phyloP scores from a whole-genome alignment of 2,329 filamentous ascomycete genomes.

The Fusarium odoratissimum region DNA sequence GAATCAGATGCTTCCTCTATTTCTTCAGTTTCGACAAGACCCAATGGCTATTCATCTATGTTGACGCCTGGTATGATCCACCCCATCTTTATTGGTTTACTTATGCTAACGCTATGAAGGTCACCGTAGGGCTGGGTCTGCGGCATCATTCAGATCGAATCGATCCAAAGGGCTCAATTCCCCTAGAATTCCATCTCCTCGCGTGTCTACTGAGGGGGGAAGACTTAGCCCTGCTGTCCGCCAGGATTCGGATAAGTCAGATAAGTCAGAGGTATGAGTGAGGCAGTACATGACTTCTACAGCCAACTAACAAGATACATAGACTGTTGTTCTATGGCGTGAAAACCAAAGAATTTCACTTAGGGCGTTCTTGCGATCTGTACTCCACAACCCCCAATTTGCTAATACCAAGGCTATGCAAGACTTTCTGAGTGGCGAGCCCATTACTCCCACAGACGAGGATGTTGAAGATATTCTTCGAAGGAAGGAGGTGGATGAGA shows the following conservation, averaged over 20 bases:
- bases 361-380: constrained; percentile 86
- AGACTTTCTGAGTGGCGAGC: constrained; percentile 82
- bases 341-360: constrained; percentile 93
- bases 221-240: constrained; percentile 43
- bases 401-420: constrained; percentile 84
- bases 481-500: constrained; percentile 85
- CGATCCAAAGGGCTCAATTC: constrained; percentile 47
- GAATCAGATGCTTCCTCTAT: constrained; percentile 84
- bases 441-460: constrained; percentile 80
- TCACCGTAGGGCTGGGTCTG: constrained; percentile 43
- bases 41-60: constrained; percentile 40
- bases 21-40: constrained; percentile 80
- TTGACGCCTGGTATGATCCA: constrained; percentile 44
- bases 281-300: no score
- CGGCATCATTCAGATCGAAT: constrained; percentile 48
- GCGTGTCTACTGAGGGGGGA: constrained; percentile 49
- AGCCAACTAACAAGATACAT: constrained; percentile 42
- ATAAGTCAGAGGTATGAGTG: constrained; percentile 44
- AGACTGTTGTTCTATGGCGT: constrained; percentile 76
- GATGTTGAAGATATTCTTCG: constrained; percentile 84
- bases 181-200: constrained; percentile 46
- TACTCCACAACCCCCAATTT: constrained; percentile 86
- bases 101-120: constrained; percentile 34
- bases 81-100: neutral
- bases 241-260: constrained; percentile 39